phyloP scores from a whole-genome alignment of 1,139 yeast genomes.

The Hemisphaericaspora lyxosophila region DNA sequence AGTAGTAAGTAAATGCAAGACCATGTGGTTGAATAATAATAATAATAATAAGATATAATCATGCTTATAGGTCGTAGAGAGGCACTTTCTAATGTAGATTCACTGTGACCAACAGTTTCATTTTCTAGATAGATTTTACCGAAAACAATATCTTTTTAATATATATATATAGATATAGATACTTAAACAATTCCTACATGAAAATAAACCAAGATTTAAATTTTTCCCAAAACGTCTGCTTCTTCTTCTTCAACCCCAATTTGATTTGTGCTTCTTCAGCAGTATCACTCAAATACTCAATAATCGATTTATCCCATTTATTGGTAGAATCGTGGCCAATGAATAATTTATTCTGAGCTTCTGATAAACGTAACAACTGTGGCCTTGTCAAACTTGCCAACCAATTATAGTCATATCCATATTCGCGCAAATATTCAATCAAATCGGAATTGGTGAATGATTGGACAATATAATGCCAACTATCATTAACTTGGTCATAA shows the following conservation, averaged over 20 bases:
- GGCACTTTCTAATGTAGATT: too few species aligned
- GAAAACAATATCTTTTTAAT: neutral
- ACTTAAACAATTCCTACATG: neutral
- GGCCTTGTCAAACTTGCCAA: conserved; percentile 39
- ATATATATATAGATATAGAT: neutral
- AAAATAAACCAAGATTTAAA: conserved; percentile 6
- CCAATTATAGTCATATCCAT: conserved; percentile 42
- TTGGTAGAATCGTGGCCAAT: conserved; percentile 18
- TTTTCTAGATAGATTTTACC: neutral
- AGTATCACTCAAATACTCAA: conserved; percentile 22
- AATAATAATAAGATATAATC: too few species aligned
- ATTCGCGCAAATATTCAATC: conserved; percentile 50
- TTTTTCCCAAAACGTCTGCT: conserved; percentile 12
- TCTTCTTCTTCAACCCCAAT: conserved; percentile 20
- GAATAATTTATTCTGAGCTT: conserved; percentile 38
- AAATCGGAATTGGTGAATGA: conserved; percentile 57
- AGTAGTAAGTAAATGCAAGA: neutral
- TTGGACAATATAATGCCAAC: conserved; percentile 16
- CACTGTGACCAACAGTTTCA: neutral
- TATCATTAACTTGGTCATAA: conserved; percentile 29
- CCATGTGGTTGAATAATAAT: neutral
- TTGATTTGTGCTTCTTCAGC: conserved; percentile 18
- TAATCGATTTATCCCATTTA: conserved; percentile 26
- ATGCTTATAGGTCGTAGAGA: too few species aligned
- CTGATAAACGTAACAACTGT: conserved; percentile 48